Evolutionary conservation across 306 rosid species (phyloP), one percentile per base, ranked within the genome.

Genomic region (Dalbergia oliveri): DNA sequence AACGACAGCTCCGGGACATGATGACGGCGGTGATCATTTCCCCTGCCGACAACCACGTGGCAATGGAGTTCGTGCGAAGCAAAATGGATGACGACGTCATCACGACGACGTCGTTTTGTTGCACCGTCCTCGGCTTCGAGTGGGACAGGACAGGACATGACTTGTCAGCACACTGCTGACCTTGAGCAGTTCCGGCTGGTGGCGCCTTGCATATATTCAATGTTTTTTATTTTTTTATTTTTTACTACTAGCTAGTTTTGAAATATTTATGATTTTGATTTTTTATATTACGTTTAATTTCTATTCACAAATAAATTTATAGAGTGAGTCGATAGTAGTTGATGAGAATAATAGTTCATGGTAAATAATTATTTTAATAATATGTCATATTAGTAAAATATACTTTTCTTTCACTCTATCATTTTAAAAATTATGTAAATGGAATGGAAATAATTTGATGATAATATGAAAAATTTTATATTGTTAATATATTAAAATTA

Each of bases 21-120:
- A 65, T 81, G 85, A 67, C 85, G 85, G 77, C 58, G 12, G 49
- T 4, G 49, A 75, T 74, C 45, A 1, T 19, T 57, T 45, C 33
- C 31, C 41, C 43, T 47, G 26, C 14, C 50, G 5, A 26, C 11
- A 64, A 65, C 47, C 58, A 65, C 84, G 84, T 81, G 84, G 79
- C 79, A 80, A 23, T 59, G 21, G 39, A 68, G 43, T 77, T 66
- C 49, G 59, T 54, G 58, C 59, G 45, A 45, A 60, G 9, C 47
- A 43, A 43, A 37, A 26, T 61, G 79, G 83, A 72, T 21, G n/a
- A 15, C 58, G 21, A 72, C 49, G 66, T 63, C 78, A 54, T 23
- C 51, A 18, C 2, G 53, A 53, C 56, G 58, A 4, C 70, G 66
- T 63, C 67, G 73, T 80, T 80, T 72, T 26, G 19, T 51, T 53